Base-by-base conservation (phyloP, 1,139 yeast species). In the Debaryomycetaceae sp. region DNA sequence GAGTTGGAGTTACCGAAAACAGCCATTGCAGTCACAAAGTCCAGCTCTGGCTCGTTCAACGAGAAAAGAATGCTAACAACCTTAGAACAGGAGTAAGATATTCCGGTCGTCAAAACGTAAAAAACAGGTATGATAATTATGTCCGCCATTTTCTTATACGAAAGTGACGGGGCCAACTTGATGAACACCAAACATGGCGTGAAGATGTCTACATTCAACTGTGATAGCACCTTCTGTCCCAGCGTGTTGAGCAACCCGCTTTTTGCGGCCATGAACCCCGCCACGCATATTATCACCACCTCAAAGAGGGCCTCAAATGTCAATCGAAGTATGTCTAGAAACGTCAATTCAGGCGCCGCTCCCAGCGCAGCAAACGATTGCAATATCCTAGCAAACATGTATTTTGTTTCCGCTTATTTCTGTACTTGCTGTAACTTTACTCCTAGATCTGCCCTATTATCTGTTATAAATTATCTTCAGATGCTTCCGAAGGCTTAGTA, bases 21-120 rank as follows among this genome's bases (percentile, higher is more conserved):
- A 0, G 88, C 87, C 92, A 87, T 86, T 5, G 95, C 95, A 17
- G 89, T 84, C 36, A 87, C 95, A 53, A 83, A 87, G 61, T 86
- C 85, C 6, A 83, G 55, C 59, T 87, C 94, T 1, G 86, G 79
- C 30, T 66, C 71, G 48, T 81, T 80, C 51, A 87, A 68, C 6
- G 60, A 58, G 46, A 84, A 60, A 24, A 76, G 40, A 22, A 63
- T 54, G 6, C 83, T 68, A 30, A 78, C 71, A 28, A 74, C 40
- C 33, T 69, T 63, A 3, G 91, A 80, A 41, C 86, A 76, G 6
- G 58, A 35, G 46, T 64, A 79, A 5, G 92, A 78, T 28, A 84
- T 79, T 11, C 71, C 72, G 2, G 92, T 83, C 17, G 86, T 74
- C 36, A 85, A 48, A 15, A 76, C 83, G 56, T 71, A 87, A 46